These are phyloP conservation scores for Leishmania mexicana DNA, from an alignment of 208 protist genomes.

Conservation along the genomic window DNA sequence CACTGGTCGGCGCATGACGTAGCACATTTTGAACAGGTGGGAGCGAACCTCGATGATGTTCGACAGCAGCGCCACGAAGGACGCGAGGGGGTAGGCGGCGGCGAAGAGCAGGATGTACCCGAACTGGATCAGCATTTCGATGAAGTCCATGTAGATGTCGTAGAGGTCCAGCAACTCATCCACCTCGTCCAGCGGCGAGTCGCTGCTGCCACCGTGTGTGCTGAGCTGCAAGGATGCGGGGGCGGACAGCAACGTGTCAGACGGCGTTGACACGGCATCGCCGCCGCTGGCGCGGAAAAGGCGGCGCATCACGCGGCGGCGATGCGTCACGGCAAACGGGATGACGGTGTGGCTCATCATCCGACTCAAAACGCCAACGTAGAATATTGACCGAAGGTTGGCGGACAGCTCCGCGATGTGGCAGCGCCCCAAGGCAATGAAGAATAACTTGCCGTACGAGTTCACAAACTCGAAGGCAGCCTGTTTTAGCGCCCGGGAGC, in stretches of 20 bases:
- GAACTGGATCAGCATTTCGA: conserved; percentile 84
- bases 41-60: conserved; percentile 73
- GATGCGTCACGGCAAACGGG: conserved; percentile 58
- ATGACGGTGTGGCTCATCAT: conserved; percentile 58
- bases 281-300: conserved; percentile 15
- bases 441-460: conserved; percentile 69
- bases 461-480: conserved; percentile 73
- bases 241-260: background rate
- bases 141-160: conserved; percentile 73
- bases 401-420: conserved; percentile 49
- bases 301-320: conserved; percentile 11
- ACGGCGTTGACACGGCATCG: conserved; percentile 4
- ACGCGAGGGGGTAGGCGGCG: conserved; percentile 60
- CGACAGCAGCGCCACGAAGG: conserved; percentile 57
- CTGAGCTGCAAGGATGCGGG: background rate
- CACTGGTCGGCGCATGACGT: conserved; percentile 52
- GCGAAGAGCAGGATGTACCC: conserved; percentile 79
- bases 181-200: conserved; percentile 42
- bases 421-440: conserved; percentile 56
- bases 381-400: conserved; percentile 48
- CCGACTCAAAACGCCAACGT: conserved; percentile 45
- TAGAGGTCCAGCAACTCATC: conserved; percentile 54
- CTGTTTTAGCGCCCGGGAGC: conserved; percentile 66
- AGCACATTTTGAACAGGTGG: conserved; percentile 72
- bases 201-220: conserved; percentile 31